These are phyloP conservation scores for Tetrahymena borealis DNA, from an alignment of 73 alveolate genomes.

Conservation along the genomic window DNA sequence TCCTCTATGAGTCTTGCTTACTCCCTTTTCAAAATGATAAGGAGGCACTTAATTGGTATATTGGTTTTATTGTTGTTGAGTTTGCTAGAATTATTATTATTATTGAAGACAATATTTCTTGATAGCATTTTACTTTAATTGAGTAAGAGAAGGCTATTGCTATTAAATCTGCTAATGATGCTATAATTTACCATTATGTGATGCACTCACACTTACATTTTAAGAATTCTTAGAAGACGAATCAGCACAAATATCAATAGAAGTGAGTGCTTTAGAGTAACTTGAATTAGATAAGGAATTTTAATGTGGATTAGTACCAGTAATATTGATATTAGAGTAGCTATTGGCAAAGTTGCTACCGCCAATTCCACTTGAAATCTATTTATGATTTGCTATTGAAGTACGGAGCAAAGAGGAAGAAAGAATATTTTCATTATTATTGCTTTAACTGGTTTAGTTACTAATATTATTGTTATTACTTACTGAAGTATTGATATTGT, in stretches of 20 bases:
- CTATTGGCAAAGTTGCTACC: background rate
- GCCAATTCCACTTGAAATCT: background rate
- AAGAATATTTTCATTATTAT: background rate
- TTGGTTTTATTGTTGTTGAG: background rate
- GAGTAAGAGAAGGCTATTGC: background rate
- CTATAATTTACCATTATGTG: background rate
- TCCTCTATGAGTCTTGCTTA: background rate
- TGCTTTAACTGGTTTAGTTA: background rate
- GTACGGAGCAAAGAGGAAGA: background rate
- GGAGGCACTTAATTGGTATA: background rate
- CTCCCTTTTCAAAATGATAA: background rate
- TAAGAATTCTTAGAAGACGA: background rate
- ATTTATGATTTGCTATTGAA: background rate
- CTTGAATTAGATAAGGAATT: background rate
- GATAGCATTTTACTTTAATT: background rate
- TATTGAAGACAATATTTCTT: background rate
- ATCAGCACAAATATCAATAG: background rate
- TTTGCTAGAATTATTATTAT: background rate
- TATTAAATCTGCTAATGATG: background rate
- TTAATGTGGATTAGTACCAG: background rate
- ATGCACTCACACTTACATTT: too few species aligned
- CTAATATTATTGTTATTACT: background rate
- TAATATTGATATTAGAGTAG: background rate
- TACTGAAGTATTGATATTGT: background rate
- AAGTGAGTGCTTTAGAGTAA: background rate